Percentiles rank a stretch among this genome's conserved stretches.
Conservation (phyloP, 1,284 basidiomycete species). For the Austropuccinia psidii region DNA sequence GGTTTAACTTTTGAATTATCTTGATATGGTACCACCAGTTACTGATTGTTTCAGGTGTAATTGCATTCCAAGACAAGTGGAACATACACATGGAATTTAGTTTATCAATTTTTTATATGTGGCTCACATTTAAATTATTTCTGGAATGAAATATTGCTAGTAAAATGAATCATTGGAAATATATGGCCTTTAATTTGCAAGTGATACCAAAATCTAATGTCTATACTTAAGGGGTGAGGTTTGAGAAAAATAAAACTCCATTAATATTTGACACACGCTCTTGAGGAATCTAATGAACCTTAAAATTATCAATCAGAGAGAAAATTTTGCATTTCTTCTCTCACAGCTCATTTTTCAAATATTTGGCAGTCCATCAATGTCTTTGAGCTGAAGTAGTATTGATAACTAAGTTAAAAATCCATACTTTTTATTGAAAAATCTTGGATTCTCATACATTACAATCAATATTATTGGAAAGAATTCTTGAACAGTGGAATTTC, state of each 20-base stretch:
- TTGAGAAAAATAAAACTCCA: constrained; percentile 6
- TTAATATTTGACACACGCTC: no score
- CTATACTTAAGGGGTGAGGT: constrained; percentile 15
- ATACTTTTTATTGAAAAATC: neutral
- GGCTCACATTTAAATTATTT: neutral
- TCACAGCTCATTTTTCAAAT: neutral
- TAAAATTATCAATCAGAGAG: constrained; percentile 19
- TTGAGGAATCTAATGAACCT: constrained; percentile 7
- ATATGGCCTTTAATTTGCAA: constrained; percentile 3
- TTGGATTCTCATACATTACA: neutral
- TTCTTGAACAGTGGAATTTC: neutral
- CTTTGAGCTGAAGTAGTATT: neutral
- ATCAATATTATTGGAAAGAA: neutral
- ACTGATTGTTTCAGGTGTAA: neutral
- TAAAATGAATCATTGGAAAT: neutral
- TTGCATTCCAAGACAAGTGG: no score
- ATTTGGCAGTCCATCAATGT: neutral
- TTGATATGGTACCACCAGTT: constrained; percentile 18
- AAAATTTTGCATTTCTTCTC: neutral
- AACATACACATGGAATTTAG: neutral
- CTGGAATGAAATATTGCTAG: neutral
- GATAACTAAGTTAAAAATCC: neutral
- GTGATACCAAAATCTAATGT: constrained; percentile 16
- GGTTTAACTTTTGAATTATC: no score
- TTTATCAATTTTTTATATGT: neutral